These are phyloP conservation scores for Rhodofomes roseus DNA, from an alignment of 1,284 basidiomycete species.

Conservation along the genomic window DNA sequence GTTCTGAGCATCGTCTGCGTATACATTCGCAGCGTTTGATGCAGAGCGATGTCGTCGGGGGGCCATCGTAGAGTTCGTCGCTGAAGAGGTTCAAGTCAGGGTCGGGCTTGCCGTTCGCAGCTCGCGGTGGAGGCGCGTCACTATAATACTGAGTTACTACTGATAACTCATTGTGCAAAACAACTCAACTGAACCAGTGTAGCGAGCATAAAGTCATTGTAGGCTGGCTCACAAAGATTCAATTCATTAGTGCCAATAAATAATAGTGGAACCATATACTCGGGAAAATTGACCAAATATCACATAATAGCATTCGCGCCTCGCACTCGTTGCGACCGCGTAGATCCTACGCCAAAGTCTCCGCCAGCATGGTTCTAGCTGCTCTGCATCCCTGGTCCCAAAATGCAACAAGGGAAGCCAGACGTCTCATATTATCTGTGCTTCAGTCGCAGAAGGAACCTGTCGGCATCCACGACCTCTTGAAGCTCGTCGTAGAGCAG, in stretches of 20 bases:
- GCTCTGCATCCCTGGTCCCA: neutral
- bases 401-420: conserved; percentile 10
- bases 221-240: too few species aligned
- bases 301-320: too few species aligned
- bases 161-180: too few species aligned
- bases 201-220: too few species aligned
- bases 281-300: neutral
- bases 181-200: too few species aligned
- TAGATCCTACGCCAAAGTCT: too few species aligned
- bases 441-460: conserved; percentile 15
- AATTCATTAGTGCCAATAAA: too few species aligned
- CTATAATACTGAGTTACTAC: too few species aligned
- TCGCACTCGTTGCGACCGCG: too few species aligned
- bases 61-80: conserved; percentile 17
- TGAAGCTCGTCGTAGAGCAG: conserved; percentile 35
- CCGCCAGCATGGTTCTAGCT: neutral
- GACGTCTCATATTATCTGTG: conserved; percentile 19
- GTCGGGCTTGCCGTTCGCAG: too few species aligned
- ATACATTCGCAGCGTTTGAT: conserved; percentile 17
- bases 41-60: conserved; percentile 26
- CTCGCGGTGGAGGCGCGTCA: too few species aligned
- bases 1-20: conserved; percentile 13
- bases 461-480: conserved; percentile 34
- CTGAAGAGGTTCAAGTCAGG: conserved; percentile 3
- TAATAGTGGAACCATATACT: too few species aligned